Evolutionary conservation across 345 rosid species (phyloP).

Genomic region (Chamaenerion angustifolium): DNA sequence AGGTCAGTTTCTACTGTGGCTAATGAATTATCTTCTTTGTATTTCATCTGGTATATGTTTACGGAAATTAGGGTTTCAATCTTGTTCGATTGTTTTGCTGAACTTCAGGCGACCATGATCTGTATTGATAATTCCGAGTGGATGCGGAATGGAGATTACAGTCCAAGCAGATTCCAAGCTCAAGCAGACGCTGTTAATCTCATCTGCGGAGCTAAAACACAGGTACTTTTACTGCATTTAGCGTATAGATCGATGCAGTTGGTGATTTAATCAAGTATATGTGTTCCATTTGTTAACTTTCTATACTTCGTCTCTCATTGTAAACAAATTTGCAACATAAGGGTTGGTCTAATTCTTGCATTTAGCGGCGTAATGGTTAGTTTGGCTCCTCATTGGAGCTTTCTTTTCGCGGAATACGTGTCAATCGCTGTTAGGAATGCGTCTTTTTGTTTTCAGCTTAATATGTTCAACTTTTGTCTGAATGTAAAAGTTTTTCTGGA

Average conservation of each 20-base stretch:
- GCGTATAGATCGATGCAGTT: not conserved
- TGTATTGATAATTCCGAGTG: constrained; percentile 64
- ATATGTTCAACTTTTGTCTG: too few species aligned
- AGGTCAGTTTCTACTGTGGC: constrained; percentile 13
- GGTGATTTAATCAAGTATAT: not conserved
- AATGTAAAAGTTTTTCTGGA: not conserved
- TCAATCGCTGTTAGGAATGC: too few species aligned
- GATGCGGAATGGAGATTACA: constrained; percentile 69
- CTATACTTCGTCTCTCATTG: too few species aligned
- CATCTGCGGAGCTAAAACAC: constrained; percentile 59
- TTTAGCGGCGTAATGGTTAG: too few species aligned
- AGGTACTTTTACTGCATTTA: constrained; percentile 13
- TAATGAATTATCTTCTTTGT: too few species aligned
- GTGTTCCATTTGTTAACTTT: too few species aligned
- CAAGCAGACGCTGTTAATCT: constrained; percentile 60
- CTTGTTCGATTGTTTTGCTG: not conserved
- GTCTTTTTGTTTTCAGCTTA: too few species aligned
- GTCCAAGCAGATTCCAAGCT: constrained; percentile 48
- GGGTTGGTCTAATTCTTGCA: too few species aligned
- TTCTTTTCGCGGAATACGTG: too few species aligned
- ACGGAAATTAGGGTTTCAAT: constrained; percentile 9
- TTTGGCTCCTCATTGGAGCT: too few species aligned
- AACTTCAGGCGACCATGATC: constrained; percentile 51
- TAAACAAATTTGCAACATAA: too few species aligned
- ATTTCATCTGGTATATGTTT: not conserved